Percentiles rank a stretch among this genome's conserved stretches.
phyloP scores from a whole-genome alignment of 2,329 filamentous ascomycete genomes.

The Monilinia laxa region DNA sequence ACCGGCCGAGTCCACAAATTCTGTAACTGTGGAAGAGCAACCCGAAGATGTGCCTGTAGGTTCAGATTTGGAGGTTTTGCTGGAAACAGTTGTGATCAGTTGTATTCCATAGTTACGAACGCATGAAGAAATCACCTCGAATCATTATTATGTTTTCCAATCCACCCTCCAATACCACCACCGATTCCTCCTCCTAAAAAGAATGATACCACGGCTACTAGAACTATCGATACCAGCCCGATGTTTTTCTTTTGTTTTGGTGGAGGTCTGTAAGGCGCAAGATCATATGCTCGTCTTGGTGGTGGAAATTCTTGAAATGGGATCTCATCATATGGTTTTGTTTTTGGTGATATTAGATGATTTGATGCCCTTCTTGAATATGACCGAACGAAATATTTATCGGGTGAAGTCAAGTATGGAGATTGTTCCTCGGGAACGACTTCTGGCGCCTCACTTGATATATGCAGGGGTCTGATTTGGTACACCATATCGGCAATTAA shows the following conservation, averaged over 20 bases:
- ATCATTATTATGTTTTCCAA: slow-evolving; percentile 6
- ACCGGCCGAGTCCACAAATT: slow-evolving; percentile 28
- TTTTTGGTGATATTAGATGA: not conserved
- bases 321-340: slow-evolving; percentile 11
- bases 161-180: slow-evolving; percentile 26
- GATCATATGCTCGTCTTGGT: slow-evolving; percentile 19
- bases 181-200: slow-evolving; percentile 29
- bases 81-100: slow-evolving; percentile 5
- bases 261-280: not conserved
- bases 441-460: slow-evolving; percentile 23
- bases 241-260: slow-evolving; percentile 18
- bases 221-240: slow-evolving; percentile 23
- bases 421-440: slow-evolving; percentile 17
- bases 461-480: slow-evolving; percentile 8
- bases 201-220: slow-evolving; percentile 25
- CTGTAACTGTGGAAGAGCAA: slow-evolving; percentile 19
- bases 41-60: slow-evolving; percentile 21
- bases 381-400: slow-evolving; percentile 25
- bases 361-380: slow-evolving; percentile 17
- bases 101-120: not conserved
- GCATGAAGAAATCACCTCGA: slow-evolving; percentile 6
- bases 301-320: slow-evolving; percentile 5
- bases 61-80: slow-evolving; percentile 4
- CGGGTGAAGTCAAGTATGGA: slow-evolving; percentile 17
- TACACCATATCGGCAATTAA: slow-evolving; percentile 13